Evolutionary conservation across 176 grass and related monocot genomes (phyloP).

Genomic region (Aegilops bicornis): DNA sequence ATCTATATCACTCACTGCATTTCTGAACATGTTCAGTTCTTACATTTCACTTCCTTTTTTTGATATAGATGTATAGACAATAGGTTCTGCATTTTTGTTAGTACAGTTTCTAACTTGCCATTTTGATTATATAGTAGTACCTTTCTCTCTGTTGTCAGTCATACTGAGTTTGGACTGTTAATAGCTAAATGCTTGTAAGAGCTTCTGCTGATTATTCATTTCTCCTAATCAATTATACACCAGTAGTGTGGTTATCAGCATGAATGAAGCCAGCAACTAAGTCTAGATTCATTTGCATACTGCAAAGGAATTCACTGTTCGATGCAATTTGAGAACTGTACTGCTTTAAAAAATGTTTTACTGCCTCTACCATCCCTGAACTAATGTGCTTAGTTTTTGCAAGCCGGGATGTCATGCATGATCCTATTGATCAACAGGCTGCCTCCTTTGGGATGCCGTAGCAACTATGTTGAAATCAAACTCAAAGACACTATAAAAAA

Average conservation of each 20-base stretch:
- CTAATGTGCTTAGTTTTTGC: background rate
- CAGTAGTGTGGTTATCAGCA: background rate
- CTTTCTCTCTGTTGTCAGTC: background rate
- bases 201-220: background rate
- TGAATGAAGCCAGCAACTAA: background rate
- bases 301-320: background rate
- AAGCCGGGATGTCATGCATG: background rate
- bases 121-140: background rate
- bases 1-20: background rate
- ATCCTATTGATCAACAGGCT: background rate
- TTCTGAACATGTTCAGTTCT: background rate
- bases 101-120: background rate
- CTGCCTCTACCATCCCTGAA: background rate
- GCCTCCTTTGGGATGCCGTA: background rate
- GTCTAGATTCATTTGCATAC: background rate
- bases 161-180: background rate
- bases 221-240: background rate
- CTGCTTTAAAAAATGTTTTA: background rate
- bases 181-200: background rate
- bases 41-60: background rate
- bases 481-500: too few relatives aligned
- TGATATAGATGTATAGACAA: too few relatives aligned
- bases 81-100: background rate
- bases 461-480: background rate
- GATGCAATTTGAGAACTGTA: background rate